Conservation (phyloP, 768 basidiomycete species). For the Rhodosporidiobolus sp. region DNA sequence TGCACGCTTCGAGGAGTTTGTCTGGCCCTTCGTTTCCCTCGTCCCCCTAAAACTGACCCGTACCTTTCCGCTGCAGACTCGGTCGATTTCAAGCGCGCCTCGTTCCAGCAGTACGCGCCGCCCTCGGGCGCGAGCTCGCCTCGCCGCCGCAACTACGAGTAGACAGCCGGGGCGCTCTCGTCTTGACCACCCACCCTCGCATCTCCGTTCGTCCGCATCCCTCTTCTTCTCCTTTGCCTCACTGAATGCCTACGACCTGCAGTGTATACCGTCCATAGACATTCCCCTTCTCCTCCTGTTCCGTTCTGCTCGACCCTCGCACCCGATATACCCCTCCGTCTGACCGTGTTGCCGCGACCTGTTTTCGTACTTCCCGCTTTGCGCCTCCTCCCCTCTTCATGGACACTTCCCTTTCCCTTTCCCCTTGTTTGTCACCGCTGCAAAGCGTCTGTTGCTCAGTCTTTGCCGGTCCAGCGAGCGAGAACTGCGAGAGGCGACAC, state of each 20-base stretch:
- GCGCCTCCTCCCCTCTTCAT: background rate
- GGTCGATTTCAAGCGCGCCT: constrained; percentile 30
- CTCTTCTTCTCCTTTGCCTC: background rate
- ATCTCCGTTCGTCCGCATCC: background rate
- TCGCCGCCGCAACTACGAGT: constrained; percentile 23
- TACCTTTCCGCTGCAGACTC: background rate
- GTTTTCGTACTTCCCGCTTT: background rate
- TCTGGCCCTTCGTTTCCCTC: background rate
- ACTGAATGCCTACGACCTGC: background rate
- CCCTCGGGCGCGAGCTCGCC: constrained; percentile 22
- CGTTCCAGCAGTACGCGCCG: constrained; percentile 11
- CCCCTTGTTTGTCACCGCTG: too few species aligned
- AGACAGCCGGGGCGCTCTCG: background rate
- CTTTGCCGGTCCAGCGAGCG: too few species aligned
- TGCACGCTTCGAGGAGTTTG: constrained; percentile 26
- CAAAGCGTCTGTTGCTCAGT: too few species aligned
- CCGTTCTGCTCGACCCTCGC: background rate
- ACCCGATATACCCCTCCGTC: background rate
- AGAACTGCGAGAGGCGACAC: too few species aligned
- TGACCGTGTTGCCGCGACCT: background rate
- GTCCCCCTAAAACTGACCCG: too few species aligned
- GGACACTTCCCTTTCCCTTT: background rate
- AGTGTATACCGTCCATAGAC: constrained; percentile 4
- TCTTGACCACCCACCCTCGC: too few species aligned
- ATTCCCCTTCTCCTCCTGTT: background rate